Evolutionary conservation across 169 alveolate species (phyloP).

Genomic region (Babesia divergens): DNA sequence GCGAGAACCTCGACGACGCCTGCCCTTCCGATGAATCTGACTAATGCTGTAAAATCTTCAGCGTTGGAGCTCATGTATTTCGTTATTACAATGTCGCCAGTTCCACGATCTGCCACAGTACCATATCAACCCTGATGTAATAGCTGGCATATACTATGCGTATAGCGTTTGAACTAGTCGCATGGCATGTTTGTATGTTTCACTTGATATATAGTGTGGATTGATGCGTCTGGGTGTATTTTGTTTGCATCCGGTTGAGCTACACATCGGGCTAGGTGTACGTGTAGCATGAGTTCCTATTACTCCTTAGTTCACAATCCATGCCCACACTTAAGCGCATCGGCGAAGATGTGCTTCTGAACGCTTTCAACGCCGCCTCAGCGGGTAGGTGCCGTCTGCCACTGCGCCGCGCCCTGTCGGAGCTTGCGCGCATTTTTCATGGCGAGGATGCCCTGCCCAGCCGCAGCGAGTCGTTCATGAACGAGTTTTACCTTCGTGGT

Average conservation of each 20-base stretch:
- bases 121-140: no score
- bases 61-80: no score
- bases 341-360: slow-evolving; percentile 38
- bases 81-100: no score
- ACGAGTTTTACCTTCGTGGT: slow-evolving; percentile 58
- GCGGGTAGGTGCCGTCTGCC: slow-evolving; percentile 41
- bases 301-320: neutral
- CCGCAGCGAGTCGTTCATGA: slow-evolving; percentile 40
- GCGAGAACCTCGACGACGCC: slow-evolving; percentile 29
- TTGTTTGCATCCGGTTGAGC: no score
- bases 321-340: slow-evolving; percentile 37
- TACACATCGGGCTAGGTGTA: no score
- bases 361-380: slow-evolving; percentile 7
- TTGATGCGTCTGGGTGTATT: no score
- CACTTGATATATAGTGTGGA: no score
- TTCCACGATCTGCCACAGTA: no score
- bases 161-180: no score
- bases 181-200: no score
- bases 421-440: slow-evolving; percentile 28
- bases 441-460: neutral
- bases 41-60: neutral
- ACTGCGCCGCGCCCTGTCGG: slow-evolving; percentile 40
- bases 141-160: no score
- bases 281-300: no score
- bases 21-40: slow-evolving; percentile 20